phyloP scores from a whole-genome alignment of 345 rosid species.

The Eucalyptus brandiana region DNA sequence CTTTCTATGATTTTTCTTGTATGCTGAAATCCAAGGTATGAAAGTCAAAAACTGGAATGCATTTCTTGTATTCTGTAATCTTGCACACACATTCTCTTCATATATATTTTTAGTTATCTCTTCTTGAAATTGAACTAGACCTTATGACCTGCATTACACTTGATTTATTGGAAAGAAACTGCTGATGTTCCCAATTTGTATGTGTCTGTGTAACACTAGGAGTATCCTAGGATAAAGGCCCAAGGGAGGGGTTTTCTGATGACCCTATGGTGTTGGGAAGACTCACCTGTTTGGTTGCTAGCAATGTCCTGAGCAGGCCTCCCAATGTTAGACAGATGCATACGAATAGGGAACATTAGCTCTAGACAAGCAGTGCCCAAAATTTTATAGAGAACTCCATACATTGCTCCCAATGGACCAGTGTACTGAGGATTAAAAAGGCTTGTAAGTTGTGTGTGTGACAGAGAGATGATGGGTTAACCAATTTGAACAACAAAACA shows the following conservation, averaged over 20 bases:
- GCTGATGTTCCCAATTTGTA: not conserved
- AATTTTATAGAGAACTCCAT: not conserved
- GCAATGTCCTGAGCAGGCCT: not conserved
- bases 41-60: not conserved
- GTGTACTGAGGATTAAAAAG: not conserved
- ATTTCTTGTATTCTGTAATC: not conserved
- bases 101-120: not conserved
- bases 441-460: not conserved
- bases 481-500: not conserved
- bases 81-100: not conserved
- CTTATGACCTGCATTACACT: not conserved
- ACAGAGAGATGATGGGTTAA: not conserved
- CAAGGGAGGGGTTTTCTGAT: too few species aligned
- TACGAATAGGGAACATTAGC: not conserved
- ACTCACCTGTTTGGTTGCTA: not conserved
- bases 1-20: slow-evolving; percentile 66
- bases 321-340: too few species aligned
- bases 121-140: not conserved
- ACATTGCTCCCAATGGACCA: not conserved
- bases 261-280: not conserved
- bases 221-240: too few species aligned
- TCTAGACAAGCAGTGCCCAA: not conserved
- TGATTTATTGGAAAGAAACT: not conserved
- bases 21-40: slow-evolving; percentile 68
- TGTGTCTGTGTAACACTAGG: not conserved